Evolutionary conservation across 1,139 yeast genomes (phyloP).

Genomic region (Pichia cactophila): DNA sequence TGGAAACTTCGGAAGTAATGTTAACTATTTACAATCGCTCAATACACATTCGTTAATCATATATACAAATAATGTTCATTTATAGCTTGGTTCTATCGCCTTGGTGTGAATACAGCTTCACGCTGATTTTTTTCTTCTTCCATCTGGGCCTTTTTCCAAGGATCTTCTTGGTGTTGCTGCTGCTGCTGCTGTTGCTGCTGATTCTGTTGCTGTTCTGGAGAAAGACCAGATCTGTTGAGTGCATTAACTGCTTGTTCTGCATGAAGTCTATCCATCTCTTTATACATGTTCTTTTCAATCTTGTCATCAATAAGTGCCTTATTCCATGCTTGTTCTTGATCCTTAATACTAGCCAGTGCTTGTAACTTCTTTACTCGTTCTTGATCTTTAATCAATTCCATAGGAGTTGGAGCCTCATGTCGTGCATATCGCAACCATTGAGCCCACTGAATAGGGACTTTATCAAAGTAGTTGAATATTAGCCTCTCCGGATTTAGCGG

Average conservation of each 20-base stretch:
- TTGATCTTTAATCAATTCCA: constrained; percentile 54
- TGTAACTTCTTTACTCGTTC: constrained; percentile 49
- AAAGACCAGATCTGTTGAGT: constrained; percentile 4
- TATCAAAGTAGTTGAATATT: constrained; percentile 43
- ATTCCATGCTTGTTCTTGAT: constrained; percentile 39
- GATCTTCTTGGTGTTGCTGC: background rate
- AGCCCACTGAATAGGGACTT: constrained; percentile 66
- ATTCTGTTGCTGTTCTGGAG: background rate
- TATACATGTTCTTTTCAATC: constrained; percentile 16
- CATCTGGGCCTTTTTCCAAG: constrained; percentile 2
- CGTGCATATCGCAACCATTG: constrained; percentile 74
- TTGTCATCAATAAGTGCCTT: constrained; percentile 13
- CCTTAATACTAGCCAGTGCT: constrained; percentile 49
- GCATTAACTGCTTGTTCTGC: constrained; percentile 7
- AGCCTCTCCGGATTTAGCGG: constrained; percentile 37
- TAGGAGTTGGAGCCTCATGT: constrained; percentile 48
- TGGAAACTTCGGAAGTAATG: no score
- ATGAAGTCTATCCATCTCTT: constrained; percentile 12
- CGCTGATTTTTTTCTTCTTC: background rate
- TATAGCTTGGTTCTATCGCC: background rate
- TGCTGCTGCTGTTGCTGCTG: background rate
- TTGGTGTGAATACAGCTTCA: background rate
- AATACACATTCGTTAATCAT: no score
- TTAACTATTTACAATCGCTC: no score
- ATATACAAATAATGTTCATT: no score